phyloP scores from a whole-genome alignment of 306 rosid species.

The Castanea sativa region DNA sequence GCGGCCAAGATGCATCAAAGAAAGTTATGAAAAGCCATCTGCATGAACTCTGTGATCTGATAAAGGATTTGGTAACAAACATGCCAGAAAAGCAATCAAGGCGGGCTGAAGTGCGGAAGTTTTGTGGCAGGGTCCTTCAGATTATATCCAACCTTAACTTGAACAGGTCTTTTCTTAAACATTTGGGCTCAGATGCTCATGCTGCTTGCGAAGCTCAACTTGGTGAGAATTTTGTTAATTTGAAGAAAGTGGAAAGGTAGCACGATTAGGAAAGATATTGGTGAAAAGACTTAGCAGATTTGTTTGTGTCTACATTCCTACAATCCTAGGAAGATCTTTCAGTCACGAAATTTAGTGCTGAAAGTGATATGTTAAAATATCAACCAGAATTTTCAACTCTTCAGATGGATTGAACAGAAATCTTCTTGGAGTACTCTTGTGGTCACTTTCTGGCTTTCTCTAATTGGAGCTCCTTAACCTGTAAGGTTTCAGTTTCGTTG shows the following conservation, averaged over 20 bases:
- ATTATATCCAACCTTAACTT: constrained; percentile 46
- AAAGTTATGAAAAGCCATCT: constrained; percentile 49
- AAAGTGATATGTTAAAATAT: neutral
- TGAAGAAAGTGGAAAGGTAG: constrained; percentile 45
- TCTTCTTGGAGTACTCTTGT: neutral
- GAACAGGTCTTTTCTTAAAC: constrained; percentile 41
- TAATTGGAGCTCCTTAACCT: neutral
- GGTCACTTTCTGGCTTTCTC: neutral
- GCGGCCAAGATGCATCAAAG: constrained; percentile 37
- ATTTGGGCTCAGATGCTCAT: constrained; percentile 49
- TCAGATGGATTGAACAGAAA: neutral
- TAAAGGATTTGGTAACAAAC: constrained; percentile 62
- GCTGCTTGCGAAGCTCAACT: constrained; percentile 58
- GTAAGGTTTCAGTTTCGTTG: neutral
- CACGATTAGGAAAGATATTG: neutral
- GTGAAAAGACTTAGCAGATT: neutral
- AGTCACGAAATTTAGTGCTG: neutral
- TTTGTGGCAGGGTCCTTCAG: constrained; percentile 54
- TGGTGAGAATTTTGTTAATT: constrained; percentile 48
- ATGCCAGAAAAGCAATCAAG: constrained; percentile 70
- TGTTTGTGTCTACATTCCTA: neutral
- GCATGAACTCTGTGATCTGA: constrained; percentile 42
- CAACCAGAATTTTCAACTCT: constrained; percentile 5
- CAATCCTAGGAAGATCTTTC: neutral
- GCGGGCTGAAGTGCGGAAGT: constrained; percentile 58